Percentiles rank a stretch among this genome's conserved stretches.
Conservation (phyloP, 345 rosid genomes). For the Iberis pinnata region DNA sequence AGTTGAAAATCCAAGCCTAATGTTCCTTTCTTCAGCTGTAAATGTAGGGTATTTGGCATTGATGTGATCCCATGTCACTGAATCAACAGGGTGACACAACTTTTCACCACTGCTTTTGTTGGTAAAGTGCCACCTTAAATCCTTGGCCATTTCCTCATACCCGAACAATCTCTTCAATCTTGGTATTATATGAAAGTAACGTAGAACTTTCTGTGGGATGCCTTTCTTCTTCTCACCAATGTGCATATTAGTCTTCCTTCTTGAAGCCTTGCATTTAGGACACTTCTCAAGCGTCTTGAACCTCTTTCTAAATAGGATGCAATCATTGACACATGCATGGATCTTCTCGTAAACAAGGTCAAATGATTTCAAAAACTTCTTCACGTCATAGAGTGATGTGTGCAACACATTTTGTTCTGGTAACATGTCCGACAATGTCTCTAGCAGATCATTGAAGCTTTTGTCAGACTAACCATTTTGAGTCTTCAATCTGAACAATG, state of each 20-base stretch:
- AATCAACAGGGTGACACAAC: neutral
- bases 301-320: neutral
- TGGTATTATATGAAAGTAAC: neutral
- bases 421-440: neutral
- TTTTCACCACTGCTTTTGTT: neutral
- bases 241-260: neutral
- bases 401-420: neutral
- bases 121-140: neutral
- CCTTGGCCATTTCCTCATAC: neutral
- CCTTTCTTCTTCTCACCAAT: neutral
- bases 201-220: neutral
- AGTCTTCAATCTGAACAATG: neutral
- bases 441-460: neutral
- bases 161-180: neutral
- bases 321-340: neutral
- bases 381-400: neutral
- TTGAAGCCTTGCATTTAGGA: neutral
- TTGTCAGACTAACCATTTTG: neutral
- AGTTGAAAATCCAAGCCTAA: neutral
- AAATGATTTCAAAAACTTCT: neutral
- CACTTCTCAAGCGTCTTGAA: neutral
- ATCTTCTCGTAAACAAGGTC: neutral
- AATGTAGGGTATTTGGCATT: neutral
- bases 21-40: neutral
- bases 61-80: neutral